Evolutionary conservation across 2,329 filamentous ascomycete genomes (phyloP).

Genomic region (Colletotrichum destructivum): DNA sequence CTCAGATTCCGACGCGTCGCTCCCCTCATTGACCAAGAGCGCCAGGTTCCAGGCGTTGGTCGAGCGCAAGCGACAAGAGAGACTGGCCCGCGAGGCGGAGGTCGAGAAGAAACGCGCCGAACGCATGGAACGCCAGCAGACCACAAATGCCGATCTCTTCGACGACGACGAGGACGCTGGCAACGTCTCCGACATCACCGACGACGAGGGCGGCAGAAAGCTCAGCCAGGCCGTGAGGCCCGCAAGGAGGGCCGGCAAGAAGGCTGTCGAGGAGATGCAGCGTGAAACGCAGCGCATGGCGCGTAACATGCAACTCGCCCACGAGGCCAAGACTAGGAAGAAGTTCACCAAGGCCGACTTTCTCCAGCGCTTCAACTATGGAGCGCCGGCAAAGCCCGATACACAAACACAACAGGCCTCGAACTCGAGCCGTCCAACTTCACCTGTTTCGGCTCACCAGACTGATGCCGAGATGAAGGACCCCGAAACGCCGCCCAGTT

Average conservation of each 20-base stretch:
- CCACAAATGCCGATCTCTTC: conserved; percentile 54
- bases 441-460: conserved; percentile 60
- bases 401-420: conserved; percentile 55
- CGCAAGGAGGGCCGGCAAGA: conserved; percentile 91
- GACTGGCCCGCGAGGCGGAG: conserved; percentile 76
- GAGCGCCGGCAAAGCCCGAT: conserved; percentile 52
- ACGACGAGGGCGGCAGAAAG: conserved; percentile 74
- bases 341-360: conserved; percentile 88
- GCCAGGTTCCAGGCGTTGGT: conserved; percentile 80
- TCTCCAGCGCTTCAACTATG: conserved; percentile 87
- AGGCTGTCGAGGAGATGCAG: conserved; percentile 94
- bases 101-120: conserved; percentile 65
- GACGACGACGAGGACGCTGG: conserved; percentile 66
- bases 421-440: conserved; percentile 71
- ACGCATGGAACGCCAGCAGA: conserved; percentile 54
- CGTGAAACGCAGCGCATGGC: conserved; percentile 93
- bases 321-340: conserved; percentile 92
- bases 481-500: conserved; percentile 80
- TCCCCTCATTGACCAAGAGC: conserved; percentile 66
- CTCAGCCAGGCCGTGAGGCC: conserved; percentile 80
- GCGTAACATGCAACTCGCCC: conserved; percentile 90
- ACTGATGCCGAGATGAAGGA: conserved; percentile 68
- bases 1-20: conserved; percentile 62
- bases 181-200: conserved; percentile 70
- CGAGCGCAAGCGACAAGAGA: conserved; percentile 80